These are phyloP conservation scores for Botrytis elliptica DNA, from an alignment of 2,329 filamentous ascomycete genomes.

Conservation along the genomic window DNA sequence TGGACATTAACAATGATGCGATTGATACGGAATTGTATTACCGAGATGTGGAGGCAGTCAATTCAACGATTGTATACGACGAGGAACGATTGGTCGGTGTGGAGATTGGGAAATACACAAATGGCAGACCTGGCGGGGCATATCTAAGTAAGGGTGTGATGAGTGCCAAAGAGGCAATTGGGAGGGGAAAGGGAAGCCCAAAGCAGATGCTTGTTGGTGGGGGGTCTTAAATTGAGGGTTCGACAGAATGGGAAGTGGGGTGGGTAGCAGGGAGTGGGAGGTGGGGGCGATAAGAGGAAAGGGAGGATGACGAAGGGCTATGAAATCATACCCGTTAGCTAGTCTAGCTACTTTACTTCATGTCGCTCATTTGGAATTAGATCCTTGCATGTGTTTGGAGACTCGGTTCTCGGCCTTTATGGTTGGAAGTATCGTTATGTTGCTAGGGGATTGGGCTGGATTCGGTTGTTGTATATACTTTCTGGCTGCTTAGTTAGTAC, in stretches of 20 bases:
- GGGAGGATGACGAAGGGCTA: not conserved
- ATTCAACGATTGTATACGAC: constrained; percentile 53
- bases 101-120: constrained; percentile 26
- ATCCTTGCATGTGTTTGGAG: not conserved
- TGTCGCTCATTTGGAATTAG: not conserved
- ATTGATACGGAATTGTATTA: constrained; percentile 46
- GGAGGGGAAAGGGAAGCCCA: constrained; percentile 40
- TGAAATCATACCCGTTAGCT: not conserved
- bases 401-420: not conserved
- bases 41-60: constrained; percentile 54
- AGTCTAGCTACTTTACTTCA: not conserved
- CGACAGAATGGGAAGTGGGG: not conserved
- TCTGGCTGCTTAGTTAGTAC: not conserved
- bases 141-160: constrained; percentile 24
- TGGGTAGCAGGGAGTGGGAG: not conserved
- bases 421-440: not conserved
- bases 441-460: not conserved
- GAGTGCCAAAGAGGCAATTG: constrained; percentile 40
- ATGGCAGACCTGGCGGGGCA: constrained; percentile 18
- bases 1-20: constrained; percentile 36
- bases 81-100: constrained; percentile 42
- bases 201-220: constrained; percentile 32
- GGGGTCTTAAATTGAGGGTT: not conserved
- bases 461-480: not conserved
- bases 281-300: not conserved